A percentile compares a stretch with the other conserved stretches of the same genome.
phyloP scores from a whole-genome alignment of 805 yeast species.

The Candida sphagnicola region DNA sequence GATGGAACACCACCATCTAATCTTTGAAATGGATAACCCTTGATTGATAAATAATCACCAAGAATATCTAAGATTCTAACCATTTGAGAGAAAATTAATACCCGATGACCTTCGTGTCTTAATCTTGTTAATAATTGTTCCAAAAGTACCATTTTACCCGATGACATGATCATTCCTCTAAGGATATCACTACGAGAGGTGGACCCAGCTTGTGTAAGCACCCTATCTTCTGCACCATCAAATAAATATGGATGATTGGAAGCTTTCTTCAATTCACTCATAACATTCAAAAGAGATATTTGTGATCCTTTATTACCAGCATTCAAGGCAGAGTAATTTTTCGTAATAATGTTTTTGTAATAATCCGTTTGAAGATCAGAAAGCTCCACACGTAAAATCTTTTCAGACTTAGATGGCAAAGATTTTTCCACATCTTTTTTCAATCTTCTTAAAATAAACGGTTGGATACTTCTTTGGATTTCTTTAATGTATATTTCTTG shows the following conservation, averaged over 20 bases:
- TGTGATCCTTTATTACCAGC: slow-evolving; percentile 74
- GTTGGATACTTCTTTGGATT: slow-evolving; percentile 80
- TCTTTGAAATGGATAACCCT: slow-evolving; percentile 86
- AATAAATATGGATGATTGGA: slow-evolving; percentile 95
- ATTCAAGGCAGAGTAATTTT: slow-evolving; percentile 86
- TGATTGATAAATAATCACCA: slow-evolving; percentile 86
- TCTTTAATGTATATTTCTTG: slow-evolving; percentile 88
- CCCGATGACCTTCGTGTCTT: slow-evolving; percentile 93
- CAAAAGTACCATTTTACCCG: slow-evolving; percentile 95
- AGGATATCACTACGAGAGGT: slow-evolving; percentile 71
- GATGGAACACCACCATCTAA: slow-evolving; percentile 97
- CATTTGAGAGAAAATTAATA: slow-evolving; percentile 94
- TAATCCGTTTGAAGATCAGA: slow-evolving; percentile 94
- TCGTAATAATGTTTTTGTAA: slow-evolving; percentile 88
- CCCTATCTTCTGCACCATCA: slow-evolving; percentile 86
- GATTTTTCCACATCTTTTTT: slow-evolving; percentile 98
- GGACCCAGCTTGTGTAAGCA: slow-evolving; percentile 60
- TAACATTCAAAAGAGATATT: slow-evolving; percentile 80
- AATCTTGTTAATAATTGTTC: slow-evolving; percentile 84
- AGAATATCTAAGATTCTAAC: slow-evolving; percentile 92
- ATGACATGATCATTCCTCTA: slow-evolving; percentile 92
- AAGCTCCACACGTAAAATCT: slow-evolving; percentile 90
- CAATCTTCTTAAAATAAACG: slow-evolving; percentile 87
- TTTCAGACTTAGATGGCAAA: slow-evolving; percentile 90
- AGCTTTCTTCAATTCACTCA: slow-evolving; percentile 95